A percentile compares a stretch with the other conserved stretches of the same genome.
Evolutionary conservation across 441 rosid genomes (phyloP).

Genomic region (Corymbia calophylla): DNA sequence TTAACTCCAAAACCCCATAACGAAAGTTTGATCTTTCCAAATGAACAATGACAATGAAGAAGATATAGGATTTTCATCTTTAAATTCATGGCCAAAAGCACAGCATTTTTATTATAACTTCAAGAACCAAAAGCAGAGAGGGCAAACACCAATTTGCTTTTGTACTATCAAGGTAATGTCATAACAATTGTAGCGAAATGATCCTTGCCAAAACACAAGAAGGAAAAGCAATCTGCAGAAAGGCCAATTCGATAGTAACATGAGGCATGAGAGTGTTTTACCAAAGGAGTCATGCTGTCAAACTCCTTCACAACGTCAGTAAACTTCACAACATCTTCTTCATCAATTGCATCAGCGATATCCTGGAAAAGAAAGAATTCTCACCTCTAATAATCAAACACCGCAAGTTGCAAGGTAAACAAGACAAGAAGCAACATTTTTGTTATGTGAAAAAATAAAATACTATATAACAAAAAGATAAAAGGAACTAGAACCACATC

Average conservation of each 20-base stretch:
- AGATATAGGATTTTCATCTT: neutral
- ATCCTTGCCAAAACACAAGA: neutral
- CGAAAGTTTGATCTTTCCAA: neutral
- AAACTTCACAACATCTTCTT: constrained; percentile 86
- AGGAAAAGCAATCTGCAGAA: neutral
- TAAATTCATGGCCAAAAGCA: neutral
- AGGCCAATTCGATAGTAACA: neutral
- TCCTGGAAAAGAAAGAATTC: constrained; percentile 36
- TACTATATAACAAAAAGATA: neutral
- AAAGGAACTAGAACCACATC: neutral
- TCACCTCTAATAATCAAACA: neutral
- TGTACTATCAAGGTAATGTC: neutral
- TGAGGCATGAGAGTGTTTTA: constrained; percentile 8
- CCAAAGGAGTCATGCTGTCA: constrained; percentile 98
- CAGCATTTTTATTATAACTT: neutral
- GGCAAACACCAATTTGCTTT: neutral
- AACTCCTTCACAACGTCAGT: constrained; percentile 86
- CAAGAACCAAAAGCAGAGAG: neutral
- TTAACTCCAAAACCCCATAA: neutral
- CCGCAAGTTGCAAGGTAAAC: neutral
- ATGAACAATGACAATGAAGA: neutral
- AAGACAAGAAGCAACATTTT: neutral
- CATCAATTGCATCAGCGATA: constrained; percentile 76
- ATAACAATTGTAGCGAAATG: neutral
- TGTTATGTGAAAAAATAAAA: neutral